phyloP scores from a whole-genome alignment of 306 rosid genomes.

The Dalbergia cultrata region DNA sequence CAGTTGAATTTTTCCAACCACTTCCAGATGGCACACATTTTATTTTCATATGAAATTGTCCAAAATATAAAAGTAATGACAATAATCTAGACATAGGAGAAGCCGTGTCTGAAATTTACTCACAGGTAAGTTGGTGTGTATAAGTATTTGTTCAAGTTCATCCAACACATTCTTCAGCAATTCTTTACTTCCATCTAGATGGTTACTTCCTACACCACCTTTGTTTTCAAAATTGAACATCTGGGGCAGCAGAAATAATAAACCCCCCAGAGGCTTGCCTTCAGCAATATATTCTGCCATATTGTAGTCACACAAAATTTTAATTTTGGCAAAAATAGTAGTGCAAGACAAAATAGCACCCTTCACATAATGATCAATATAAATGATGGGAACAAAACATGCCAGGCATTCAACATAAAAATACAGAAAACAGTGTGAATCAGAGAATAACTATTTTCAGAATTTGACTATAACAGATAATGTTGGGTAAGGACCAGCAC shows the following conservation, averaged over 20 bases:
- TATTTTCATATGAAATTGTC: slow-evolving; percentile 19
- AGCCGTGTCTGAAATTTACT: slow-evolving; percentile 55
- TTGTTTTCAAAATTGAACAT: slow-evolving; percentile 61
- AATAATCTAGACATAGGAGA: slow-evolving; percentile 12
- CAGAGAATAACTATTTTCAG: slow-evolving; percentile 14
- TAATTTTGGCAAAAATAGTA: slow-evolving; percentile 27
- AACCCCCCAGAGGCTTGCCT: slow-evolving; percentile 88
- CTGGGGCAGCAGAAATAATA: slow-evolving; percentile 86
- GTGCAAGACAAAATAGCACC: slow-evolving; percentile 21
- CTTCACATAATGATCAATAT: slow-evolving; percentile 38
- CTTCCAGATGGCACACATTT: slow-evolving; percentile 20
- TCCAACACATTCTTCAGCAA: slow-evolving; percentile 57
- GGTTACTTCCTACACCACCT: slow-evolving; percentile 49
- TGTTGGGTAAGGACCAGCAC: not conserved
- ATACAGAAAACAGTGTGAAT: not conserved
- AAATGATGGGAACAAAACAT: slow-evolving; percentile 13
- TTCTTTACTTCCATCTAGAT: slow-evolving; percentile 54
- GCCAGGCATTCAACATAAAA: slow-evolving; percentile 28
- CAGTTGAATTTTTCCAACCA: slow-evolving; percentile 12
- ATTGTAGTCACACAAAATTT: slow-evolving; percentile 43
- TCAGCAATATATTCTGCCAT: slow-evolving; percentile 85
- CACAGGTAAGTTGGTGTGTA: slow-evolving; percentile 87
- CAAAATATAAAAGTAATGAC: slow-evolving; percentile 25
- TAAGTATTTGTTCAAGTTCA: slow-evolving; percentile 85
- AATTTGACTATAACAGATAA: slow-evolving; percentile 1